These are phyloP conservation scores for Pulveroboletus frians DNA, from an alignment of 768 basidiomycete species.

Conservation along the genomic window DNA sequence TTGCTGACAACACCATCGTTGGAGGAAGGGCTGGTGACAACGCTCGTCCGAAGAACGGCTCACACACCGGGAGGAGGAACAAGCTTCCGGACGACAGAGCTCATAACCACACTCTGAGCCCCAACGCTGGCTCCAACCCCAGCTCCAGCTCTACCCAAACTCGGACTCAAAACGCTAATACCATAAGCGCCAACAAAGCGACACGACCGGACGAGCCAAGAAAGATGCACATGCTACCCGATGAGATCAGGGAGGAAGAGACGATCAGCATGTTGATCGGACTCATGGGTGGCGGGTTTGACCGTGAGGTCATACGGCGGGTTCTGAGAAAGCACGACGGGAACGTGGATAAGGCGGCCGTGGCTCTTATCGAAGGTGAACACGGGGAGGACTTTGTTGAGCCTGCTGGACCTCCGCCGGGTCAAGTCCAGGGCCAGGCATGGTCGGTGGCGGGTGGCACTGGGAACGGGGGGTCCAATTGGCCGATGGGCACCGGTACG, in stretches of 20 bases:
- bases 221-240: constrained; percentile 19
- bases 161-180: neutral
- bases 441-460: constrained; percentile 1
- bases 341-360: constrained; percentile 50
- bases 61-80: neutral
- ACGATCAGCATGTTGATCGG: constrained; percentile 31
- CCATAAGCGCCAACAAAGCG: neutral
- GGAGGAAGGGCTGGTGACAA: neutral
- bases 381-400: constrained; percentile 32
- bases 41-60: neutral
- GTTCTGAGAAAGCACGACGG: constrained; percentile 58
- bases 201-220: neutral
- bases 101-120: neutral
- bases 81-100: neutral
- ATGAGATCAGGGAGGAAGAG: constrained; percentile 27
- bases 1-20: neutral
- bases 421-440: constrained; percentile 10
- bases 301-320: constrained; percentile 45
- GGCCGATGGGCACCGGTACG: neutral
- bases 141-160: neutral
- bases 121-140: neutral
- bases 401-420: neutral
- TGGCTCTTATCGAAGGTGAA: constrained; percentile 51
- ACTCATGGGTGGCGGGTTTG: constrained; percentile 38
- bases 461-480: neutral